Conservation (phyloP, 805 yeast species). For the Hanseniaspora guilliermondii region DNA sequence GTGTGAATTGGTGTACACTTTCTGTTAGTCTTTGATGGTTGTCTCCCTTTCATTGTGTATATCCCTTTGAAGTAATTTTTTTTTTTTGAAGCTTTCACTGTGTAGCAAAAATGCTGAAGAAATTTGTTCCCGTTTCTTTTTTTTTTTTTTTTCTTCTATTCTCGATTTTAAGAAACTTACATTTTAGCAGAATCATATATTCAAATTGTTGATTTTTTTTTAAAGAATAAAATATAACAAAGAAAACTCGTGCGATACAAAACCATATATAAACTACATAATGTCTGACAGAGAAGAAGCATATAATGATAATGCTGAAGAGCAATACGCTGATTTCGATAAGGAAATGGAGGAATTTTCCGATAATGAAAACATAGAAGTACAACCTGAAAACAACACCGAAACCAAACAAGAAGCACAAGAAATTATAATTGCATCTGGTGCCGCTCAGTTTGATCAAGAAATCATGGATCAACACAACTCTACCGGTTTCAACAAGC, state of each 20-base stretch:
- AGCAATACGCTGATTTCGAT: slow-evolving; percentile 68
- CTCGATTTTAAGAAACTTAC: too few species aligned
- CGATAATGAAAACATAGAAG: slow-evolving; percentile 46
- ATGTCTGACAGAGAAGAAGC: slow-evolving; percentile 50
- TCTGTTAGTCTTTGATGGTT: not conserved
- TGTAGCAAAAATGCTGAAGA: not conserved
- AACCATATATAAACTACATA: not conserved
- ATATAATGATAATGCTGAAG: slow-evolving; percentile 53
- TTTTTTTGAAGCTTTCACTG: not conserved
- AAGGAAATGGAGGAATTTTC: slow-evolving; percentile 57
- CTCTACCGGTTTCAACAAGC: slow-evolving; percentile 29
- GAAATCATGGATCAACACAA: slow-evolving; percentile 21
- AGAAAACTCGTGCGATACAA: not conserved
- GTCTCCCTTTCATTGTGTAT: not conserved
- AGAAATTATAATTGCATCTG: slow-evolving; percentile 62
- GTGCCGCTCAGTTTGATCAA: slow-evolving; percentile 47
- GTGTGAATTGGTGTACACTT: not conserved
- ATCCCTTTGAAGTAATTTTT: not conserved
- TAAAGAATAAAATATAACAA: not conserved
- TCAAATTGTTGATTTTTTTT: not conserved
- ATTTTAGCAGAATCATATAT: too few species aligned
- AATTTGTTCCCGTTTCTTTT: not conserved
- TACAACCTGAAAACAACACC: slow-evolving; percentile 24
- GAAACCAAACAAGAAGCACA: slow-evolving; percentile 27
- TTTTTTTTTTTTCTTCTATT: not conserved